A percentile compares a stretch with the other conserved stretches of the same genome.
Conservation (phyloP, 305 asterid species). For the Solanum hybrid region DNA sequence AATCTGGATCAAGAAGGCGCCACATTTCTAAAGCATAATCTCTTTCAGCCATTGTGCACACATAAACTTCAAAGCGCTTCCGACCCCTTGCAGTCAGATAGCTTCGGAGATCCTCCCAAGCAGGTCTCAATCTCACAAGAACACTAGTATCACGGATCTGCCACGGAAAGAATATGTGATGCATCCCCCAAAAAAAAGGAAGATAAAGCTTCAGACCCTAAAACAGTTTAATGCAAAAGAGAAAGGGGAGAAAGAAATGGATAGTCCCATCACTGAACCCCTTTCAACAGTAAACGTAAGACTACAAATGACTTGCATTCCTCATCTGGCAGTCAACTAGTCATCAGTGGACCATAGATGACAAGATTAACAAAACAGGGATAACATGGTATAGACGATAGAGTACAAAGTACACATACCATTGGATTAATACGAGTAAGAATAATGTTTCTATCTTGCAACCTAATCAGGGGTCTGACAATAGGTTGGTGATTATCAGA, state of each 20-base stretch:
- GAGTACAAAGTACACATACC: slow-evolving; percentile 28
- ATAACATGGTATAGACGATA: not conserved
- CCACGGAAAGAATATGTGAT: slow-evolving; percentile 5
- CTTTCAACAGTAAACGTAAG: not conserved
- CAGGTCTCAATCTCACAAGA: slow-evolving; percentile 96
- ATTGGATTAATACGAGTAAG: slow-evolving; percentile 90
- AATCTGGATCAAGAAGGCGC: slow-evolving; percentile 98
- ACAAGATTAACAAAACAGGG: not conserved
- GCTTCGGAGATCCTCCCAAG: slow-evolving; percentile 97
- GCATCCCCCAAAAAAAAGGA: not conserved
- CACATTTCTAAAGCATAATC: slow-evolving; percentile 99
- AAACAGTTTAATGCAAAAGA: not conserved
- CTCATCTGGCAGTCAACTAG: not conserved
- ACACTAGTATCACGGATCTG: slow-evolving; percentile 98
- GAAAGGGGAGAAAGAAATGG: not conserved
- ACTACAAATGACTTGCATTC: not conserved
- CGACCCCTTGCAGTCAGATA: slow-evolving; percentile 95
- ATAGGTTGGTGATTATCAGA: slow-evolving; percentile 73
- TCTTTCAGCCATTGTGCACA: slow-evolving; percentile 99
- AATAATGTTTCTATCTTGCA: slow-evolving; percentile 79
- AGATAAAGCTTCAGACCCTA: not conserved
- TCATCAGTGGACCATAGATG: not conserved
- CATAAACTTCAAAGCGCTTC: slow-evolving; percentile 94
- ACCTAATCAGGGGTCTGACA: slow-evolving; percentile 82
- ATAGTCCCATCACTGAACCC: not conserved